A percentile compares a stretch with the other conserved stretches of the same genome.
phyloP scores from a whole-genome alignment of 2,329 filamentous ascomycete genomes.

The Pseudogymnoascus verrucosus region DNA sequence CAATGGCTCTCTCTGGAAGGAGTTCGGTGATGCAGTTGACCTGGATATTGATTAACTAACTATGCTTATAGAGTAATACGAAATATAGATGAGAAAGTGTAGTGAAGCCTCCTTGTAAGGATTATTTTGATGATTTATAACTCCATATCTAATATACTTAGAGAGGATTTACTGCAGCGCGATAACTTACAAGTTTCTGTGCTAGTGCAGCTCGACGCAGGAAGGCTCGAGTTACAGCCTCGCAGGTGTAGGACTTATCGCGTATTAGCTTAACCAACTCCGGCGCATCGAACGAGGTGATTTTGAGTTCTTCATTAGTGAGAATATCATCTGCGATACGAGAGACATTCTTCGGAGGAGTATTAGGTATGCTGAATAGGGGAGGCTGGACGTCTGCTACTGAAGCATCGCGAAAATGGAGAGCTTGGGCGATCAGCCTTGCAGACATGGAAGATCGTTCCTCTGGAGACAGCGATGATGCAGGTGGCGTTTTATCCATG shows the following conservation, averaged over 20 bases:
- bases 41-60: constrained; percentile 17
- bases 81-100: background rate
- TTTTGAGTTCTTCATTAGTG: constrained; percentile 14
- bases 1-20: constrained; percentile 29
- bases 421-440: background rate
- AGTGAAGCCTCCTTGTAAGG: background rate
- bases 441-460: background rate
- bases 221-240: constrained; percentile 16
- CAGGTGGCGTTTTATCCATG: background rate
- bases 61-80: background rate
- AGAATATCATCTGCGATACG: constrained; percentile 13
- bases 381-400: constrained; percentile 13
- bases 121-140: background rate
- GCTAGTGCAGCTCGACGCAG: constrained; percentile 16
- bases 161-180: background rate
- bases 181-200: constrained; percentile 16
- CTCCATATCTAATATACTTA: background rate
- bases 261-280: constrained; percentile 13
- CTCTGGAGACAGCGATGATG: background rate
- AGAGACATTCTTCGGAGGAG: constrained; percentile 15
- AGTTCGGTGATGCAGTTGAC: constrained; percentile 40
- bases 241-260: constrained; percentile 13
- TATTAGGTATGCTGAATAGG: constrained; percentile 11
- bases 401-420: constrained; percentile 14
- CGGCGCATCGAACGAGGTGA: constrained; percentile 14